Base-by-base conservation (phyloP, 192 early-diverging fungal species). In the Coemansia sp. region DNA sequence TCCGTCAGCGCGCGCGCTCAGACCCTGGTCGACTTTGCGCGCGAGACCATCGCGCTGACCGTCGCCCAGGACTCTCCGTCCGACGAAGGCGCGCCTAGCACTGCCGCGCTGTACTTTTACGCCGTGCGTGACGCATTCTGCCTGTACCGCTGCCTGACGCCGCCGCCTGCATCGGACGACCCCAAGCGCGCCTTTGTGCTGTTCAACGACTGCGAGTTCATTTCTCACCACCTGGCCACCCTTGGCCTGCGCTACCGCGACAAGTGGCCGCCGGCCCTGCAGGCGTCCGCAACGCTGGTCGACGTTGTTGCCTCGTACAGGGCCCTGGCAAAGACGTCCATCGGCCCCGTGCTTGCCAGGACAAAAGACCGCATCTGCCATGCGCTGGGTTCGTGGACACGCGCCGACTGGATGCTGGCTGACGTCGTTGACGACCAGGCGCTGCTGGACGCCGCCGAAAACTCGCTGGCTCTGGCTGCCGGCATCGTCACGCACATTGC, bases 201-300 rank as follows among this genome's bases (percentile, higher is more conserved):
- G 48, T 62, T 68, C 60, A 78, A 72, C 55, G 81, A 83, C 64
- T 83, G 81, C 63, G 72, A 75, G 55, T 83, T 61, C 59, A 67
- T 78, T 33, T 66, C 56, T 48, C 81, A 75, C 50, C 69, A 78
- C 52, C 48, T 83, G 52, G 42, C 76, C 1, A 67, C 71, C 0
- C 73, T 83, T 7, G 75, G 72, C 18, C 64, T 69, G 31, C 62
- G 69, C 18, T 56, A 61, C 31, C 68, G 67, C 18, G 72, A 68
- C 1, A 45, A 66, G 17, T 77, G 75, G 81, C 72, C 75, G 0
- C 25, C 29, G 0, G 66, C 56, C 22, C 67, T 83, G 33, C 31
- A 61, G 4, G 64, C 67, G 12, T 64, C 72, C 5, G 73, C 69
- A 14, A 73, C 75, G 8, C 71, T 83, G 61, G 68, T 72, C 48